These are phyloP conservation scores for Phyllosticta citribraziliensis DNA, from an alignment of 2,329 filamentous ascomycete genomes.

Conservation along the genomic window DNA sequence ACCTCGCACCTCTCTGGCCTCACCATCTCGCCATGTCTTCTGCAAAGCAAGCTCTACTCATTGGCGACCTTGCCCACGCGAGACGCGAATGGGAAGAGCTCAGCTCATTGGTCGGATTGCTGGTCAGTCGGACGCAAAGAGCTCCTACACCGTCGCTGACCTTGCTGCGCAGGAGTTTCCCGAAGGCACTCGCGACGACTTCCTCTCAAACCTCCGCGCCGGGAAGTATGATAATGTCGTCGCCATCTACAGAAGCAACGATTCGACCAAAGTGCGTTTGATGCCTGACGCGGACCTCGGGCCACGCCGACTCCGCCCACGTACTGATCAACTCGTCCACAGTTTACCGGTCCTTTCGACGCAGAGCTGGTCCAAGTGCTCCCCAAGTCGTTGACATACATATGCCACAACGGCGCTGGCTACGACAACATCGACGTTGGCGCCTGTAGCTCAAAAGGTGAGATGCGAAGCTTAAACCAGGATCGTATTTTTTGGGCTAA, in stretches of 20 bases:
- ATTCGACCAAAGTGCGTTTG: slow-evolving; percentile 36
- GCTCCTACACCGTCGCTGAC: not conserved
- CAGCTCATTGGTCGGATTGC: slow-evolving; percentile 20
- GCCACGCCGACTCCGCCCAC: not conserved
- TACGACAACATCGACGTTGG: slow-evolving; percentile 52
- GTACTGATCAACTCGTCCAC: not conserved
- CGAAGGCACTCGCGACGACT: slow-evolving; percentile 43
- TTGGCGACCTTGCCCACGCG: slow-evolving; percentile 36
- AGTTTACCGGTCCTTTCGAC: slow-evolving; percentile 37
- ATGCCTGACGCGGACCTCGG: not conserved
- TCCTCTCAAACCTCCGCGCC: slow-evolving; percentile 44
- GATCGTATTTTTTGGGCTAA: slow-evolving; percentile 19
- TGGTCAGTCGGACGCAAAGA: slow-evolving; percentile 15
- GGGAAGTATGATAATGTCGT: slow-evolving; percentile 47
- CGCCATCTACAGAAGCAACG: slow-evolving; percentile 50
- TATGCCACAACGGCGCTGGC: slow-evolving; percentile 42
- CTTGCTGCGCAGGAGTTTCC: slow-evolving; percentile 39
- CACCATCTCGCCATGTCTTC: not conserved
- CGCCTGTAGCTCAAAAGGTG: slow-evolving; percentile 37
- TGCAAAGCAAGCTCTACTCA: slow-evolving; percentile 32
- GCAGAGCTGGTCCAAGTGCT: slow-evolving; percentile 33
- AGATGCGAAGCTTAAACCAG: not conserved
- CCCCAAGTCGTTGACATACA: slow-evolving; percentile 33
- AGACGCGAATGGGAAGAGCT: slow-evolving; percentile 37
- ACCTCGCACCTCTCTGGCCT: not conserved